phyloP scores from a whole-genome alignment of 306 rosid species.

The Pyrus communis region DNA sequence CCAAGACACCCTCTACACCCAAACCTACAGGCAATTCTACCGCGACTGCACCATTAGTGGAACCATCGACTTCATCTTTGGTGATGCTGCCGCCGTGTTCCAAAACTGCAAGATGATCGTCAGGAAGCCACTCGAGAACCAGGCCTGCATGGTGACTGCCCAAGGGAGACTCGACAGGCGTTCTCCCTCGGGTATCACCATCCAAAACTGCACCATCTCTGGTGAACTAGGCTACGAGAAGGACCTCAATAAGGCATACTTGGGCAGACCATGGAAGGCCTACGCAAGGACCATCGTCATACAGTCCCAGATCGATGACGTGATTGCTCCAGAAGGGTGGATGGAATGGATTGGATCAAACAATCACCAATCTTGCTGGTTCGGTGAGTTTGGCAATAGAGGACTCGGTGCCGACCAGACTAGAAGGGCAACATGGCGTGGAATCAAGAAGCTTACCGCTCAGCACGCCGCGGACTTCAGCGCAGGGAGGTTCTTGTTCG shows the following conservation, averaged over 20 bases:
- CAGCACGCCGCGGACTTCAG: slow-evolving; percentile 24
- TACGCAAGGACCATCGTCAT: slow-evolving; percentile 56
- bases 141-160: slow-evolving; percentile 48
- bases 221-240: slow-evolving; percentile 26
- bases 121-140: slow-evolving; percentile 32
- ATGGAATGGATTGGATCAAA: slow-evolving; percentile 37
- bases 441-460: slow-evolving; percentile 18
- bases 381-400: slow-evolving; percentile 34
- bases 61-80: slow-evolving; percentile 50
- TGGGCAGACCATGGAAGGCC: slow-evolving; percentile 66
- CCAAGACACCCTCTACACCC: slow-evolving; percentile 50
- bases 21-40: slow-evolving; percentile 51
- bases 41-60: slow-evolving; percentile 43
- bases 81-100: slow-evolving; percentile 33
- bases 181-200: slow-evolving; percentile 25
- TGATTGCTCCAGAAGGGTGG: slow-evolving; percentile 46
- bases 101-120: slow-evolving; percentile 52
- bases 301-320: slow-evolving; percentile 36
- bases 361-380: slow-evolving; percentile 28
- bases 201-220: slow-evolving; percentile 48
- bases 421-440: slow-evolving; percentile 45
- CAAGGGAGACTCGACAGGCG: slow-evolving; percentile 38
- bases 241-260: slow-evolving; percentile 15
- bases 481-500: slow-evolving; percentile 27
- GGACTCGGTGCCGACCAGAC: slow-evolving; percentile 37